Evolutionary conservation across 257 asterid species (phyloP), one percentile per base, ranked within the genome.

Genomic region (Jacaranda mimosifolia): DNA sequence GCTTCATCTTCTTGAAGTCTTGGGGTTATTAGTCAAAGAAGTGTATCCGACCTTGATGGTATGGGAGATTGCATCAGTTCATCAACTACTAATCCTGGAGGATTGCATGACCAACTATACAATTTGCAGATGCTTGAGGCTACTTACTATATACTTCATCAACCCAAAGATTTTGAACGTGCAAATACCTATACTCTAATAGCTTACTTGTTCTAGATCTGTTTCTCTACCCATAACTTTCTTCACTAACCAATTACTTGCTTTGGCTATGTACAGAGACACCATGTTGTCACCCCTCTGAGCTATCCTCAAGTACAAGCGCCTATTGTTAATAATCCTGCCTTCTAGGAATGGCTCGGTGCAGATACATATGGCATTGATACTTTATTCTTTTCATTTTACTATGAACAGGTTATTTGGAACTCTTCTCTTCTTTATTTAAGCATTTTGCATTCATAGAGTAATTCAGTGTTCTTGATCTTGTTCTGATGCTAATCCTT

Each of bases 301-400:
- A 91, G 98, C 81, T 96, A 91, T 80, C 99, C 99, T 82, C 99
- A 96, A 86, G 96, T 87, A 35, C 99, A 93, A 81, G 99, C 99
- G 18, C 99, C 99, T 53, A 90, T 96, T 76, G 91, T 96, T 80
- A 90, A 87, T 72, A 91, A 96, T 82, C 99, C 99, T 77, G 97
- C 95, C 79, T 93, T 93, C 77, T 96, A 98, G 99, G 99, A 96
- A 80, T 87, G 98, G 10, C 94, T 96, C 58, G 99, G 98, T 78
- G 89, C 94, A 74, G 99, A 93, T 86, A 88, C 86, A 68, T 93
- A 80, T 79, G 99, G 96, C 87, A 91, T 97, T 4, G 99, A 96
- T 83, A 91, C 91, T 17, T 83, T 91, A 36, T 96, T 96, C 89
- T 96, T 90, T 83, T 85, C 99, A 57, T 96, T 96, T 84, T 96